Percentiles rank a stretch among this genome's conserved stretches.
phyloP scores from a whole-genome alignment of 2,329 filamentous ascomycete genomes.

The Colletotrichum tabaci region DNA sequence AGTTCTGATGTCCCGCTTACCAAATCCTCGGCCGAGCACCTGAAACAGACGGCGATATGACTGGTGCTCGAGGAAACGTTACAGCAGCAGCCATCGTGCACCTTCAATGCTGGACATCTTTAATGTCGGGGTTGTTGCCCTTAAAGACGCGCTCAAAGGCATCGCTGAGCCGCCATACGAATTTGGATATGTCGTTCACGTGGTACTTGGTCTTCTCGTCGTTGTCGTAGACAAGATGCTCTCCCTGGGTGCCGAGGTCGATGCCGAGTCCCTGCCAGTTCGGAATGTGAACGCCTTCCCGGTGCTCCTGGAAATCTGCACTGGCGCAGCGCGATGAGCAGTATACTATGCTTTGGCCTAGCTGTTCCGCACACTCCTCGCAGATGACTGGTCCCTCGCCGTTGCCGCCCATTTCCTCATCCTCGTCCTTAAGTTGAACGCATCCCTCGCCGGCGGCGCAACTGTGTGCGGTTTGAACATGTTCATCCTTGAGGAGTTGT shows the following conservation, averaged over 20 bases:
- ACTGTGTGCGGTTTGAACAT: conserved; percentile 56
- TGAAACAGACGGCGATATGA: too few relatives aligned
- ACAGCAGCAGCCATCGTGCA: neutral
- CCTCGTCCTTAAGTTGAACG: conserved; percentile 56
- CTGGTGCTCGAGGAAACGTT: too few relatives aligned
- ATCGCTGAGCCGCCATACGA: conserved; percentile 39
- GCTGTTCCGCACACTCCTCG: conserved; percentile 56
- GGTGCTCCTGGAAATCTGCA: conserved; percentile 58
- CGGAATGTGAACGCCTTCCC: conserved; percentile 52
- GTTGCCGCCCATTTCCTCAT: conserved; percentile 54
- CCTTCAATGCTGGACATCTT: conserved; percentile 6
- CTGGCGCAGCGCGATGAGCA: conserved; percentile 61
- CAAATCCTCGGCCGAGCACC: neutral
- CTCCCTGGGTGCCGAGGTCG: conserved; percentile 46
- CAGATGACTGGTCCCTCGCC: conserved; percentile 56
- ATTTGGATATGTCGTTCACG: conserved; percentile 40
- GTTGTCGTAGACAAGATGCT: conserved; percentile 44
- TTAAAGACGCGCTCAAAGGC: conserved; percentile 39
- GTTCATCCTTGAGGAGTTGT: conserved; percentile 52
- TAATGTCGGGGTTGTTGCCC: conserved; percentile 40
- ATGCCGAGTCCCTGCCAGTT: conserved; percentile 47
- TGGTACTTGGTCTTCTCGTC: conserved; percentile 42
- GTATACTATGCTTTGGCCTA: conserved; percentile 56
- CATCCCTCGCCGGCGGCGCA: conserved; percentile 60
- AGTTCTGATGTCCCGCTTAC: neutral